Evolutionary conservation across 306 rosid species (phyloP), one percentile per base, ranked within the genome.

Genomic region (Prunus mira): DNA sequence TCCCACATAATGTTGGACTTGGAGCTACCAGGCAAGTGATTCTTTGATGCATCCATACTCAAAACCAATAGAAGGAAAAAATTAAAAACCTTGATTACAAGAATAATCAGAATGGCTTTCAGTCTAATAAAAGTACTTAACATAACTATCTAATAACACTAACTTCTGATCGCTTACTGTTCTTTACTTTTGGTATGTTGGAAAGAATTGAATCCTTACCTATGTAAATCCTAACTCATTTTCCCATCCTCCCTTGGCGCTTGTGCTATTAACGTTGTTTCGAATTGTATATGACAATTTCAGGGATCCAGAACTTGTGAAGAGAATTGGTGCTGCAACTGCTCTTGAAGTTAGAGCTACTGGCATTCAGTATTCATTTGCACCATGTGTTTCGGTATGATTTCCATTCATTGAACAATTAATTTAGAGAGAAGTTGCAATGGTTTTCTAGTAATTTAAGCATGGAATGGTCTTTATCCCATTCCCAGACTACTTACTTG

Each of bases 1-100:
- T 69, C 43, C 81, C 81, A 2, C 81, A 69, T 46, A 78, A 69
- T 32, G 69, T 69, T 69, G 81, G 81, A 6, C 69, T 78, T 14
- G 81, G 81, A 18, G 81, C 81, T 61, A 78, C 76, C 10, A 77
- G 75, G 81, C 38, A 62, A 71, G 25, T 15, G 18, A 11, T 47
- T 47, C 38, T 32, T 32, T 32, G 7, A 32, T 32, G 38, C 38
- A 32, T 32, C 38, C 38, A 32, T 7, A 32, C 38, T 1, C 38
- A 32, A 32, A 32, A 32, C 38, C 34, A 32, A 32, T 32, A 32
- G 38, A 32, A 32, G 38, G 38, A 32, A 32, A 32, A 32, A 32
- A 32, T 32, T 32, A 32, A 5, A 32, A 32, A 5, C 38, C 7
- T 32, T 32, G 38, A 32, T 32, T 0, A 32, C 38, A 32, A 32